Base-by-base conservation (phyloP, 2,329 filamentous ascomycete species). In the Dactylellina haptotyla region DNA sequence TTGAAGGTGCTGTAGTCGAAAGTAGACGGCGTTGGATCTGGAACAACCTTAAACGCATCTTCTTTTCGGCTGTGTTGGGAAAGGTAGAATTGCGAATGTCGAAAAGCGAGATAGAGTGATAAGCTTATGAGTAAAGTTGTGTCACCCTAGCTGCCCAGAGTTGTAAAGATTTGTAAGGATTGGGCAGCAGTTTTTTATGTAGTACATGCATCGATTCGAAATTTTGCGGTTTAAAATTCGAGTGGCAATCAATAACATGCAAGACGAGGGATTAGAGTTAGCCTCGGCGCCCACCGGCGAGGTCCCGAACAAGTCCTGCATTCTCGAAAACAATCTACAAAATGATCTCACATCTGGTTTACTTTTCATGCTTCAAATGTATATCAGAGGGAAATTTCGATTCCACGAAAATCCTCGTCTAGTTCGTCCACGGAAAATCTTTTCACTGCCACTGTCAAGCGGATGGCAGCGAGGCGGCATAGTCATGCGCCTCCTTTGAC, bases 1-100 rank as follows among this genome's bases (percentile, higher is more conserved):
- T 75, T 5, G 50, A 75, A 1, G 78, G 53, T 26, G 79, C 70
- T 28, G 79, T 79, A 39, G 76, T 76, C n/a, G 77, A 79, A 64
- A 81, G 81, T 3, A 64, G 56, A 46, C 77, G 75, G 48, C 75
- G 75, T 41, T 72, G 75, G 20, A 62, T 50, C 53, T 71, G 75
- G n/a, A 72, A 28, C 26, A 41, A 20, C 39, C 20, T 64, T n/a
- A 45, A 25, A 12, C 67, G 51, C 59, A 72, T 20, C 30, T 16
- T 72, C 46, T 59, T n/a, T n/a, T n/a, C n/a, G n/a, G n/a, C 46
- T 70, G 65, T 23, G 65, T 70, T 70, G 65, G 46, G 63, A 59
- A 45, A 4, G 18, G n/a, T 34, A 3, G 43, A 23, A 46, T 4
- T 16, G 39, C 5, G 4, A n/a, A 4, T 20, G 18, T 4, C 41